Base-by-base conservation (phyloP, 768 basidiomycete genomes). In the Trametes villosa region DNA sequence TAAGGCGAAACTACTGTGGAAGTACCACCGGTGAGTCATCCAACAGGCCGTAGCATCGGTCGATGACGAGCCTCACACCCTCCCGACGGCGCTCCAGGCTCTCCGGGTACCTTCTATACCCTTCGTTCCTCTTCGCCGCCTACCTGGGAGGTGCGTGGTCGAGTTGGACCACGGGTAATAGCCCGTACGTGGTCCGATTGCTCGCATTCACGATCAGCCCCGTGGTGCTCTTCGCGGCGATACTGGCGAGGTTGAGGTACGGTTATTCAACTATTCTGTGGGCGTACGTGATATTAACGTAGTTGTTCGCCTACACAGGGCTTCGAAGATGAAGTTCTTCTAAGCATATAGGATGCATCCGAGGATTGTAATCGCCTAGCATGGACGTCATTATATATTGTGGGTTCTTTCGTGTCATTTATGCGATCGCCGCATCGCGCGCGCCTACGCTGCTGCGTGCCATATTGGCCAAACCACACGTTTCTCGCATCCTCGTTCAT, bases 1-100 rank as follows among this genome's bases (percentile, higher is more conserved):
- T 44, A 87, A 83, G 70, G 90, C 91, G 15, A 94, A 91, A 71
- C 71, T 76, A 1, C 59, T 93, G 20, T 94, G 92, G 88, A 94
- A 93, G 70, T 94, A 91, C 65, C 92, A 95, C 68, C 77, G 92
- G 88, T 86, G 61, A 41, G 72, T 57, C 20, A 27, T 3, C 26
- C 31, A 11, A 5, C 20, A 20, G 33, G 53, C 36, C 4, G 13
- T 30, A 12, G 31, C 15, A 13, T 18, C 24, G 45, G 48, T 22
- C 20, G 22, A n/a, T 59, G 41, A 27, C 59, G 34, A 46, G 8
- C 44, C 31, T 18, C 24, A 18, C 26, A 31, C 26, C 30, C 53
- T 41, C 62, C 42, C 34, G 47, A 31, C 36, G 54, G 40, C 31
- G 50, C 53, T 46, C 27, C 64, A 88, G 90, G 63, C 62, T 88